Evolutionary conservation across 306 rosid species (phyloP), one percentile per base, ranked within the genome.

Genomic region (Corylus avellana): DNA sequence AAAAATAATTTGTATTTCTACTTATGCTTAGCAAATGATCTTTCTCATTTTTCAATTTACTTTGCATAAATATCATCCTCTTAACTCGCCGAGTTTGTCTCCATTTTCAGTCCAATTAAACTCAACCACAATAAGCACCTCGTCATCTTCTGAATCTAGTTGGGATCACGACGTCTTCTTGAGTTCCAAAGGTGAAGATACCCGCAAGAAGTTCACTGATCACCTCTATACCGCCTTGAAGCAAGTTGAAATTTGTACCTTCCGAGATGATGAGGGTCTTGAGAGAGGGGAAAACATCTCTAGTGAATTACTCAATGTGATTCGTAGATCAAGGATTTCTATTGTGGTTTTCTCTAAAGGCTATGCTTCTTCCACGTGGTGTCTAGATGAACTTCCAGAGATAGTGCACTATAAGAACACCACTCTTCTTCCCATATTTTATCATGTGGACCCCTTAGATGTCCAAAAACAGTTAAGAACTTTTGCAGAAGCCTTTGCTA

Each of bases 321-420:
- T 77, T 27, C 25, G 5, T 1, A 32, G 20, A 3, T 77, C 75
- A 10, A 53, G 67, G 11, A 2, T 51, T 7, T 53, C 80, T 1
- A 6, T 77, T 13, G 56, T 77, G 0, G 37, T 77, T 2, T 51
- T 77, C 20, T 77, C 75, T 0, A 1, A 55, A 16, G 1, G 39
- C 37, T 76, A 63, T n/a, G 73, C 73, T 17, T 76, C 62, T 18
- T 63, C 79, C 6, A 9, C 0, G 5, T 77, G 80, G 80, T 77
- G 75, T 32, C 9, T 68, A 12, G 18, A 9, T 7, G 80, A 77
- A n/a, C 68, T 77, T 2, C 56, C 25, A 7, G 13, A 55, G 14
- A 77, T 77, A 10, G 5, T 77, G 39, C 10, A 68, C 14, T 68
- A 68, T 39, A 39, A 12, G 74, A 57, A 20, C 2, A 57, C 63